These are phyloP conservation scores for Rickenella mellea DNA, from an alignment of 768 basidiomycete genomes.

Conservation along the genomic window DNA sequence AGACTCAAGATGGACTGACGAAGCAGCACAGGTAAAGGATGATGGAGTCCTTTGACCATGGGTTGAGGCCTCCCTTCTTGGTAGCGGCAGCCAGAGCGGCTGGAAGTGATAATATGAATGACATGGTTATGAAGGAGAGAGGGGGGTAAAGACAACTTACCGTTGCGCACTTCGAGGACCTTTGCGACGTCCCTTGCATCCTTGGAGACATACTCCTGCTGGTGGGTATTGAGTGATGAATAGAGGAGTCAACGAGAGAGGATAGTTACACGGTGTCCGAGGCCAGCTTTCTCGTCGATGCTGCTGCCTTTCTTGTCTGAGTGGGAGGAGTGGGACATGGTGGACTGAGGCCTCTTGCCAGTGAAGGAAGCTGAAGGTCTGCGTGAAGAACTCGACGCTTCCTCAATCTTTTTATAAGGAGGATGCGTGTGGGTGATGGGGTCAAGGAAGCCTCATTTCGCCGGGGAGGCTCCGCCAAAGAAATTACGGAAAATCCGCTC, in stretches of 20 bases:
- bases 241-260: too few relatives aligned
- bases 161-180: constrained; percentile 6
- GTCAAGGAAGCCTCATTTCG: too few relatives aligned
- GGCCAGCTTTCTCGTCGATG: too few relatives aligned
- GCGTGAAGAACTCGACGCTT: too few relatives aligned
- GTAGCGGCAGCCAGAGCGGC: constrained; percentile 15
- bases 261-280: too few relatives aligned
- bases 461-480: too few relatives aligned
- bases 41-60: constrained; percentile 16
- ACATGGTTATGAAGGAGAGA: background rate
- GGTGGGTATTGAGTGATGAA: too few relatives aligned
- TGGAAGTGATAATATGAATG: background rate
- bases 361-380: too few relatives aligned
- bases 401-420: too few relatives aligned
- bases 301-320: background rate
- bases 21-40: constrained; percentile 16
- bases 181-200: constrained; percentile 2
- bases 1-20: constrained; percentile 4
- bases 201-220: background rate
- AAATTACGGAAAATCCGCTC: too few relatives aligned
- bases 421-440: too few relatives aligned
- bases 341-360: background rate
- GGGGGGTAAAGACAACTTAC: background rate
- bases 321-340: background rate
- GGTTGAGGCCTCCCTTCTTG: constrained; percentile 11